Percentiles rank a stretch among this genome's conserved stretches.
phyloP scores from a whole-genome alignment of 2,329 filamentous ascomycete genomes.

The Nemania sp. region DNA sequence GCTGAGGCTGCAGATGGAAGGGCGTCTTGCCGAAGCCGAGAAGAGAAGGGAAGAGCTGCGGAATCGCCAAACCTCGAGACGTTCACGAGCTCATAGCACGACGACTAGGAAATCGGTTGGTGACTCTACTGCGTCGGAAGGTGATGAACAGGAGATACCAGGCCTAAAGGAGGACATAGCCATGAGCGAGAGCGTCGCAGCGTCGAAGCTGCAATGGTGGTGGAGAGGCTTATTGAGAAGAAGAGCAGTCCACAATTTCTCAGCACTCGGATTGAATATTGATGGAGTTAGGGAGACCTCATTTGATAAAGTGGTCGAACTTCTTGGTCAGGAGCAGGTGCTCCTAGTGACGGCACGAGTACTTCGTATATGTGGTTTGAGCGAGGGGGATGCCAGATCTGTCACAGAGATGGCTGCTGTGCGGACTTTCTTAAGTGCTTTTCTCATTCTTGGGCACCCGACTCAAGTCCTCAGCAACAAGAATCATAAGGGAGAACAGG shows the following conservation, averaged over 20 bases:
- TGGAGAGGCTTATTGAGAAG: constrained; percentile 67
- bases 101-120: constrained; percentile 43
- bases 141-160: constrained; percentile 52
- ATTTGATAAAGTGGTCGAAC: constrained; percentile 74
- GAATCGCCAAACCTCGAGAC: constrained; percentile 57
- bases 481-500: constrained; percentile 63
- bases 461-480: constrained; percentile 78
- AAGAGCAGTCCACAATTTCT: constrained; percentile 67
- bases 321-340: constrained; percentile 70
- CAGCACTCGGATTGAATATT: constrained; percentile 68
- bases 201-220: constrained; percentile 67
- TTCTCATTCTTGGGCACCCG: constrained; percentile 78
- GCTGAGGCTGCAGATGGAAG: constrained; percentile 75
- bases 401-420: constrained; percentile 72
- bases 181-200: constrained; percentile 65
- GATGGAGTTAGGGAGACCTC: constrained; percentile 70
- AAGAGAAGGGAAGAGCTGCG: constrained; percentile 68
- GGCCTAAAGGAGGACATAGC: constrained; percentile 57
- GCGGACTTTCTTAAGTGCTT: constrained; percentile 78
- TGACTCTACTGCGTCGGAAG: constrained; percentile 49
- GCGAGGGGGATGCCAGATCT: constrained; percentile 65
- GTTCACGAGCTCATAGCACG: constrained; percentile 58
- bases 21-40: constrained; percentile 78
- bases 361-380: constrained; percentile 70
- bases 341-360: constrained; percentile 68